These are phyloP conservation scores for Rhinocladiella mackenziei DNA, from an alignment of 2,329 filamentous ascomycete genomes.

Conservation along the genomic window DNA sequence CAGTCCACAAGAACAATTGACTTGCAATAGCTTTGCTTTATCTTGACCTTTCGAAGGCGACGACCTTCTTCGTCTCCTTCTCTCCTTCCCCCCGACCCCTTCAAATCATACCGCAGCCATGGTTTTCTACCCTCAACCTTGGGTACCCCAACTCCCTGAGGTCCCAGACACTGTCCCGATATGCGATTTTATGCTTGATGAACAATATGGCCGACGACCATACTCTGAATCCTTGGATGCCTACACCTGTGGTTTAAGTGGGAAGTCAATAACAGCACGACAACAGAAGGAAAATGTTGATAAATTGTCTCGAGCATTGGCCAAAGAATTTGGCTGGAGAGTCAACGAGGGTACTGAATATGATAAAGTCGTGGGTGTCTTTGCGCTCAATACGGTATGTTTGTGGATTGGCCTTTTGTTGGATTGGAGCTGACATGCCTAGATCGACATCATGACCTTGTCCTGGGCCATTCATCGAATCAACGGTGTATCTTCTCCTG, in stretches of 20 bases:
- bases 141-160: constrained; percentile 45
- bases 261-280: constrained; percentile 59
- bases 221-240: constrained; percentile 62
- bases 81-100: neutral
- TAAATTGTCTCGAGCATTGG: constrained; percentile 62
- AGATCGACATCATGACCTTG: constrained; percentile 72
- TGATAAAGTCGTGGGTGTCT: constrained; percentile 75
- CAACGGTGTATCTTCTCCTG: constrained; percentile 69
- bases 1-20: too few species aligned
- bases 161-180: constrained; percentile 71
- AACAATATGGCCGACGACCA: constrained; percentile 63
- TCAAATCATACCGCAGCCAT: constrained; percentile 32
- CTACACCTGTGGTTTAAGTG: constrained; percentile 72
- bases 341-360: constrained; percentile 69
- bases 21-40: neutral
- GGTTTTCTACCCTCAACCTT: constrained; percentile 44
- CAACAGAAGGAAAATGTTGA: constrained; percentile 66
- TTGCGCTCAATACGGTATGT: constrained; percentile 73
- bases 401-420: constrained; percentile 28
- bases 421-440: constrained; percentile 2
- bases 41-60: constrained; percentile 1
- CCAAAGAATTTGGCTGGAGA: constrained; percentile 66
- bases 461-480: constrained; percentile 71
- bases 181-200: constrained; percentile 71
- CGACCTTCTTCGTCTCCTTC: neutral